These are phyloP conservation scores for Candida taoyuanica DNA, from an alignment of 805 yeast genomes.

Conservation along the genomic window DNA sequence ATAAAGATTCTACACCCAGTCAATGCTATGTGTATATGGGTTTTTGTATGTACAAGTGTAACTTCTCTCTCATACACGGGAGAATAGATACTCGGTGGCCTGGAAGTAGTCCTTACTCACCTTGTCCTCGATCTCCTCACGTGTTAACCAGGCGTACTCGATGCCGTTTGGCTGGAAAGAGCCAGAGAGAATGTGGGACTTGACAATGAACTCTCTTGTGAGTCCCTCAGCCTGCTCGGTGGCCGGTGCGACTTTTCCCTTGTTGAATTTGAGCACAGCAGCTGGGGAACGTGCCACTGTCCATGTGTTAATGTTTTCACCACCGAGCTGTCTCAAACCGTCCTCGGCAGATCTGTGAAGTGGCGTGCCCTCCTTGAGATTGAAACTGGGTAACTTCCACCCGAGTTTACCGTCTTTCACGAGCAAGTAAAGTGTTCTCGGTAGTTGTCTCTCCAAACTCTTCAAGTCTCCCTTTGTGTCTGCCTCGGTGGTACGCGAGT, in stretches of 20 bases:
- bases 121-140: slow-evolving; percentile 61
- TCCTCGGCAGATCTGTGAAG: slow-evolving; percentile 71
- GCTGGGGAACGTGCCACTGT: slow-evolving; percentile 89
- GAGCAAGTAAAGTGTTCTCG: slow-evolving; percentile 74
- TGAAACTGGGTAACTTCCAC: slow-evolving; percentile 84
- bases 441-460: slow-evolving; percentile 74
- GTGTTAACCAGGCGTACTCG: slow-evolving; percentile 79
- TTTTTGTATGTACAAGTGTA: background rate
- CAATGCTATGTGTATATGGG: too few relatives aligned
- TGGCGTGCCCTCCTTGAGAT: slow-evolving; percentile 34
- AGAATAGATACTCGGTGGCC: slow-evolving; percentile 40
- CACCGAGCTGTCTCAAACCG: slow-evolving; percentile 70
- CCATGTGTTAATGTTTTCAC: slow-evolving; percentile 76
- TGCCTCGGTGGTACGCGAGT: slow-evolving; percentile 72
- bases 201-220: slow-evolving; percentile 64
- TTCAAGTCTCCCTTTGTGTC: slow-evolving; percentile 57
- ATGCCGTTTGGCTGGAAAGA: slow-evolving; percentile 44
- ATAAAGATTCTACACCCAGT: too few relatives aligned
- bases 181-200: slow-evolving; percentile 88
- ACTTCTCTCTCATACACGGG: slow-evolving; percentile 30
- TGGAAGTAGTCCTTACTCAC: slow-evolving; percentile 53
- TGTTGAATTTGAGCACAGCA: slow-evolving; percentile 48
- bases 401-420: slow-evolving; percentile 41
- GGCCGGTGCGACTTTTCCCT: slow-evolving; percentile 21
- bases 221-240: slow-evolving; percentile 19